phyloP scores from a whole-genome alignment of 2,329 filamentous ascomycete species.

The Calonectria honghensis region DNA sequence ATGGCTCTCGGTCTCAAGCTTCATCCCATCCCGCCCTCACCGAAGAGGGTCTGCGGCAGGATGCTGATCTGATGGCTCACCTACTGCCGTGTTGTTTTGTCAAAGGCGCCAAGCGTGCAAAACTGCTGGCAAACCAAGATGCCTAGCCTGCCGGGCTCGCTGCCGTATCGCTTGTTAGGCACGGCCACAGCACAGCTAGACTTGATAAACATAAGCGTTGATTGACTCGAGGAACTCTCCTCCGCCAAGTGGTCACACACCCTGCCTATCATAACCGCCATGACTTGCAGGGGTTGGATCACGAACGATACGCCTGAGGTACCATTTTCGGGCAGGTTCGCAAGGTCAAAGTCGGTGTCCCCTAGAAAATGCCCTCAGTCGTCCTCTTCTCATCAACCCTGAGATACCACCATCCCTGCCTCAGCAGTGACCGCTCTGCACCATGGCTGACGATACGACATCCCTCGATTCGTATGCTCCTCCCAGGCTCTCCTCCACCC shows the following conservation, averaged over 20 bases:
- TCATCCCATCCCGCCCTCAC: constrained; percentile 22
- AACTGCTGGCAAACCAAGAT: not conserved
- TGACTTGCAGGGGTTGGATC: constrained; percentile 49
- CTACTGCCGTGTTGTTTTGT: not conserved
- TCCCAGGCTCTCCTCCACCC: constrained; percentile 42
- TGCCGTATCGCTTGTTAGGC: not conserved
- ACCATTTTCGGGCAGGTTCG: constrained; percentile 30
- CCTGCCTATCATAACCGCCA: constrained; percentile 47
- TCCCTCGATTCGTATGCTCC: constrained; percentile 42
- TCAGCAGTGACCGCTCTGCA: not conserved
- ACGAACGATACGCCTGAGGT: constrained; percentile 42
- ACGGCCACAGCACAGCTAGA: not conserved
- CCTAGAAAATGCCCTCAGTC: constrained; percentile 9
- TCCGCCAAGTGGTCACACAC: constrained; percentile 28
- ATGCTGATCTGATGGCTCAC: constrained; percentile 5
- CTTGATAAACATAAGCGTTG: constrained; percentile 14
- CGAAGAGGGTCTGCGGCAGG: constrained; percentile 1
- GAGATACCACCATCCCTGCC: constrained; percentile 16
- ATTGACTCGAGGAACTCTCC: constrained; percentile 22
- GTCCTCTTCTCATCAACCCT: constrained; percentile 12
- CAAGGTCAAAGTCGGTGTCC: constrained; percentile 31
- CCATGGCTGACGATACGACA: constrained; percentile 45
- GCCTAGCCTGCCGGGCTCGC: not conserved
- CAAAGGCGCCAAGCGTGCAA: not conserved
- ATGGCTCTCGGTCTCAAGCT: constrained; percentile 32